Conservation (phyloP, 306 rosid species). For the Vigna angularis region DNA sequence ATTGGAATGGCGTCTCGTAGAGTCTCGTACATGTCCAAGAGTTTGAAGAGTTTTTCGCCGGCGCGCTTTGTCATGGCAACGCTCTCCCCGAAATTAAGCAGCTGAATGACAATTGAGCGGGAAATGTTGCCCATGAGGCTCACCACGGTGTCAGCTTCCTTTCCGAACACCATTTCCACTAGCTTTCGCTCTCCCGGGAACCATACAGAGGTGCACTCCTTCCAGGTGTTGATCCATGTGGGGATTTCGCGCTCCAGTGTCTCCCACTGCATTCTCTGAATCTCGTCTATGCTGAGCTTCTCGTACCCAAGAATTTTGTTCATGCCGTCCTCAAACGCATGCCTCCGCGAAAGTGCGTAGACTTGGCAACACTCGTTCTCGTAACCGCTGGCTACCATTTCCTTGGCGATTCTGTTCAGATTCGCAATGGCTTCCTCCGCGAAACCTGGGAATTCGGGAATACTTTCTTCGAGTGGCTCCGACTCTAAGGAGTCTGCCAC, state of each 20-base stretch:
- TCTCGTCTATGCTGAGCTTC: constrained; percentile 62
- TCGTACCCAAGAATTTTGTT: constrained; percentile 50
- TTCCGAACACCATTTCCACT: constrained; percentile 42
- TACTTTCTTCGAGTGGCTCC: constrained; percentile 24
- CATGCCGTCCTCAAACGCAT: constrained; percentile 52
- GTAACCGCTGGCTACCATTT: constrained; percentile 54
- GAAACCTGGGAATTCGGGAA: constrained; percentile 49
- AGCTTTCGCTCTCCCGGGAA: constrained; percentile 53
- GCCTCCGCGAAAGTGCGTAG: constrained; percentile 50
- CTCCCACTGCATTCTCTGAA: constrained; percentile 68
- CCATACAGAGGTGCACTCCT: constrained; percentile 46
- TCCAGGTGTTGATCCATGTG: constrained; percentile 54
- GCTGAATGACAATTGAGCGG: constrained; percentile 46
- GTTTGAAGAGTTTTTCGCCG: constrained; percentile 65
- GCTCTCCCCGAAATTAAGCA: constrained; percentile 59
- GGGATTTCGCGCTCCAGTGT: constrained; percentile 63
- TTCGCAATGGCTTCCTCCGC: constrained; percentile 39
- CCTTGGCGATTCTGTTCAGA: constrained; percentile 51
- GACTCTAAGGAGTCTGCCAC: constrained; percentile 46
- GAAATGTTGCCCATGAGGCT: constrained; percentile 44
- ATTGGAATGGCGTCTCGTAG: constrained; percentile 49
- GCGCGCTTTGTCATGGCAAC: constrained; percentile 63
- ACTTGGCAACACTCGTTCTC: constrained; percentile 57
- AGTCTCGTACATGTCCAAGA: constrained; percentile 66
- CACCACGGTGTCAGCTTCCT: neutral